These are phyloP conservation scores for Naganishia vishniacii DNA, from an alignment of 768 basidiomycete genomes.

Conservation along the genomic window DNA sequence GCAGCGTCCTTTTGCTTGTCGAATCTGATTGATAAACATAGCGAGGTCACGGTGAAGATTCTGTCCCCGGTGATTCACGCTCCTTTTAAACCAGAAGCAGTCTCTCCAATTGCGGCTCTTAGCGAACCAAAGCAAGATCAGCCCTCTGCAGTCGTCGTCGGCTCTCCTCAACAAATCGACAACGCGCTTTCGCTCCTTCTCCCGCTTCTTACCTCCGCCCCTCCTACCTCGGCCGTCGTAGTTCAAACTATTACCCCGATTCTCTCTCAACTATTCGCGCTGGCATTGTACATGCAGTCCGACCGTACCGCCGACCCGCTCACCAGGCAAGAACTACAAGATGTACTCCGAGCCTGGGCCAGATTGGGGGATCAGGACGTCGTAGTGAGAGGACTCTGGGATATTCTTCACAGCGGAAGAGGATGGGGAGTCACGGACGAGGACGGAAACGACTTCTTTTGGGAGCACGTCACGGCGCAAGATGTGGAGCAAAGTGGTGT, in stretches of 20 bases:
- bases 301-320: constrained; percentile 58
- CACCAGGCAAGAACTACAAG: constrained; percentile 58
- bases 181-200: constrained; percentile 48
- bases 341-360: constrained; percentile 69
- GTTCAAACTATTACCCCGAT: constrained; percentile 65
- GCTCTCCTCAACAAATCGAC: constrained; percentile 50
- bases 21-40: not conserved
- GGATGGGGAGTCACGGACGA: constrained; percentile 50
- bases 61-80: constrained; percentile 26
- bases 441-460: constrained; percentile 57
- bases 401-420: constrained; percentile 51
- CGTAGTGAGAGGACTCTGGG: constrained; percentile 59
- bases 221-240: constrained; percentile 69
- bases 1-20: constrained; percentile 7
- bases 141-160: constrained; percentile 49
- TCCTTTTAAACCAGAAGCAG: constrained; percentile 43
- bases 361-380: constrained; percentile 58
- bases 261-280: constrained; percentile 61
- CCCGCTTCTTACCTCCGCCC: constrained; percentile 64
- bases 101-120: constrained; percentile 16
- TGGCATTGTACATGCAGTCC: constrained; percentile 57
- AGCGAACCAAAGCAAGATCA: not conserved
- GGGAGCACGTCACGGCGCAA: constrained; percentile 26
- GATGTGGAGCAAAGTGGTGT: constrained; percentile 52
- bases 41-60: not conserved